A percentile compares a stretch with the other conserved stretches of the same genome.
Evolutionary conservation across 345 rosid species (phyloP).

Genomic region (Citrus glauca): DNA sequence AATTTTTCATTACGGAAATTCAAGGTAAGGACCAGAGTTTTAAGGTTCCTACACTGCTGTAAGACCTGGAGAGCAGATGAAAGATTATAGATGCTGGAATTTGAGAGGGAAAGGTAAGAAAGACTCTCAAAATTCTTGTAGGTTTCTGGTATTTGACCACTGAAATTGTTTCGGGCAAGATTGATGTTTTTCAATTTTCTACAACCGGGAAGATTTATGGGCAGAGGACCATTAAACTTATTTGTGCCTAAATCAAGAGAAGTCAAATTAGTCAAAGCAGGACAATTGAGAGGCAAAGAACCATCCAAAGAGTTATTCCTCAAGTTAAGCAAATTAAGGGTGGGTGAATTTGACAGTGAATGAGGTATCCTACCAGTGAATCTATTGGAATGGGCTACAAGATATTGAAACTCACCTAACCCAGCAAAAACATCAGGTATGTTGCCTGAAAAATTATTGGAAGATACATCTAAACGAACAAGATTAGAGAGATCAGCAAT

Average conservation of each 20-base stretch:
- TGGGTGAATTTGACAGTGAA: slow-evolving; percentile 50
- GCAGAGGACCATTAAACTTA: slow-evolving; percentile 47
- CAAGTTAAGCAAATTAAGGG: slow-evolving; percentile 51
- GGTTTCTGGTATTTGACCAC: slow-evolving; percentile 59
- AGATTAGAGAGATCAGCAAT: slow-evolving; percentile 45
- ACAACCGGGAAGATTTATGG: slow-evolving; percentile 55
- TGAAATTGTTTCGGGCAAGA: slow-evolving; percentile 60
- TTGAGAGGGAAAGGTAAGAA: slow-evolving; percentile 59
- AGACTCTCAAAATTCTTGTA: slow-evolving; percentile 53
- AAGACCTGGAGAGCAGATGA: slow-evolving; percentile 53
- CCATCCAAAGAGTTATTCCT: slow-evolving; percentile 72
- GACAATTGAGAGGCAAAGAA: slow-evolving; percentile 47
- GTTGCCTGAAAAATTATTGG: slow-evolving; percentile 45
- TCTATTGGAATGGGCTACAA: slow-evolving; percentile 46
- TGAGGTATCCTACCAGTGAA: slow-evolving; percentile 57
- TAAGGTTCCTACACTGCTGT: slow-evolving; percentile 60
- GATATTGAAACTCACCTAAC: slow-evolving; percentile 29
- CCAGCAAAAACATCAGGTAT: slow-evolving; percentile 58
- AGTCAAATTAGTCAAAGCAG: slow-evolving; percentile 47
- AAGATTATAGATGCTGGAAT: slow-evolving; percentile 50
- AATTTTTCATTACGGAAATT: slow-evolving; percentile 58
- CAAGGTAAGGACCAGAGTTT: slow-evolving; percentile 57
- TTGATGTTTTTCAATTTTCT: slow-evolving; percentile 45
- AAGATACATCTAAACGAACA: slow-evolving; percentile 51
- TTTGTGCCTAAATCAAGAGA: slow-evolving; percentile 72